Evolutionary conservation across 192 early-diverging fungal genomes (phyloP).

Genomic region (Entomortierella chlamydospora): DNA sequence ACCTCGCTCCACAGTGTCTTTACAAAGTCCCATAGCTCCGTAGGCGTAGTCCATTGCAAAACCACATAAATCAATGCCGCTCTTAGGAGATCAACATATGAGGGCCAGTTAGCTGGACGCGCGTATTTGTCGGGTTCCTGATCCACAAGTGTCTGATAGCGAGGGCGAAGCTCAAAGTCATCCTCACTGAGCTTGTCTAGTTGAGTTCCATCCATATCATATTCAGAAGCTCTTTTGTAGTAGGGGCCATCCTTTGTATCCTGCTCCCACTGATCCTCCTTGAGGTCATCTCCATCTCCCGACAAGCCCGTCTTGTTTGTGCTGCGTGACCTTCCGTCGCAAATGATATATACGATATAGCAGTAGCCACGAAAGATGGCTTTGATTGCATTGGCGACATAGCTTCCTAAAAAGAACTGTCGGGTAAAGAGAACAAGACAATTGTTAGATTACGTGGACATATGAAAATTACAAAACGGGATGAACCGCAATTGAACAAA

Average conservation of each 20-base stretch:
- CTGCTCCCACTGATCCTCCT: not conserved
- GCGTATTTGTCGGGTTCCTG: conserved; percentile 35
- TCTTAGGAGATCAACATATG: conserved; percentile 36
- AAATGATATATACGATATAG: conserved; percentile 25
- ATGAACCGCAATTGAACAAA: not conserved
- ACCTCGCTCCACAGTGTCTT: conserved; percentile 13
- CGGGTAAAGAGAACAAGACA: too few relatives aligned
- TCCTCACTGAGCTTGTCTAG: conserved; percentile 12
- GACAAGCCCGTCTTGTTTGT: not conserved
- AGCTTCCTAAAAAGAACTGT: conserved; percentile 46
- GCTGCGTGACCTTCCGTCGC: conserved; percentile 16
- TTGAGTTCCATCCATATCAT: not conserved
- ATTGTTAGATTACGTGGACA: not conserved
- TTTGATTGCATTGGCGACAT: conserved; percentile 17
- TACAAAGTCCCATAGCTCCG: conserved; percentile 16
- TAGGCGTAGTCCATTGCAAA: conserved; percentile 12
- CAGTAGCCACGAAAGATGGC: conserved; percentile 31
- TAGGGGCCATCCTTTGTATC: not conserved
- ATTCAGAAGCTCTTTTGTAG: not conserved
- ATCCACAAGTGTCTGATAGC: conserved; percentile 40
- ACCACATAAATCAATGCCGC: conserved; percentile 20
- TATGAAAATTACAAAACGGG: not conserved
- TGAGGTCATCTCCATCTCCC: not conserved
- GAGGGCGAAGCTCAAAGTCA: conserved; percentile 42
- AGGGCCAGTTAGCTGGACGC: conserved; percentile 25